Conservation (phyloP, 2,329 filamentous ascomycete genomes). For the Diaporthe humulicola region DNA sequence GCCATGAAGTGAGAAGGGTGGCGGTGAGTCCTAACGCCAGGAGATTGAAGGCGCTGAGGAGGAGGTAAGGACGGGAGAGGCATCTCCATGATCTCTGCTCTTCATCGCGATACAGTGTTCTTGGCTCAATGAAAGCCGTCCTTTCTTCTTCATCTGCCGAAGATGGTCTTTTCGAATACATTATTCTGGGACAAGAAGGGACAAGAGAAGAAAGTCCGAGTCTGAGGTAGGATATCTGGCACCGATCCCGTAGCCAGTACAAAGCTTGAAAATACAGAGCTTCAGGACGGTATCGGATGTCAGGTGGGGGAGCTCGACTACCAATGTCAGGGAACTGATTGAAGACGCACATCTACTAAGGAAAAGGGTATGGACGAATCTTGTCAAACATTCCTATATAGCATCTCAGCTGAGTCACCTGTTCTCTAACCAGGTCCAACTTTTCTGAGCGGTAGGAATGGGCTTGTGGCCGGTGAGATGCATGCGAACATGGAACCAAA, state of each 20-base stretch:
- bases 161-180: not conserved
- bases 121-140: slow-evolving; percentile 6
- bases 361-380: not conserved
- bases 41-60: not conserved
- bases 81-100: not conserved
- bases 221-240: no score
- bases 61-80: not conserved
- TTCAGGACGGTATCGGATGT: not conserved
- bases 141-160: slow-evolving; percentile 8
- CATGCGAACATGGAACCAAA: not conserved
- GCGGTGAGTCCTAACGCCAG: not conserved
- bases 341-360: not conserved
- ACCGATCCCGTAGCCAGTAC: no score
- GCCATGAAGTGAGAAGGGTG: not conserved
- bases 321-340: no score
- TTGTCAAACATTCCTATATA: not conserved
- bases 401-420: slow-evolving; percentile 11
- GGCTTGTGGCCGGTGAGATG: not conserved
- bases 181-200: not conserved
- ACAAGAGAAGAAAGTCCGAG: no score
- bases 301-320: not conserved
- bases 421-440: not conserved
- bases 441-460: no score
- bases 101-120: not conserved
- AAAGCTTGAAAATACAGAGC: not conserved